Evolutionary conservation across 1,284 basidiomycete species (phyloP).

Genomic region (Gyrodon tennesseensis): DNA sequence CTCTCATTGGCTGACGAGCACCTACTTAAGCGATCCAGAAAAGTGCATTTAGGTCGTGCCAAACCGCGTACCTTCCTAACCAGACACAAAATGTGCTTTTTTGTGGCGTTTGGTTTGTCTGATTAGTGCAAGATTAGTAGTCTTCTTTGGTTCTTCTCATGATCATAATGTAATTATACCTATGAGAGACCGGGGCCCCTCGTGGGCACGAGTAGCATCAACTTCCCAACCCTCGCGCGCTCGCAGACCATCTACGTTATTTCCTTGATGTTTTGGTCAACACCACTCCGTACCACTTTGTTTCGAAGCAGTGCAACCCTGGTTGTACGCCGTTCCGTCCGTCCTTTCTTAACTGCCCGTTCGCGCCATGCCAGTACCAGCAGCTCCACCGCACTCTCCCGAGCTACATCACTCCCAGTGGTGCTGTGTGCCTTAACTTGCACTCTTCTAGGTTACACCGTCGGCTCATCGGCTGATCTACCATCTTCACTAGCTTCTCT

Average conservation of each 20-base stretch:
- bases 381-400: constrained; percentile 1
- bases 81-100: too few species aligned
- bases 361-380: constrained; percentile 26
- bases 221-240: neutral
- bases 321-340: constrained; percentile 1
- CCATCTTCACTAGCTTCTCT: constrained; percentile 19
- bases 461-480: constrained; percentile 25
- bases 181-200: neutral
- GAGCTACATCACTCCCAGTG: constrained; percentile 16
- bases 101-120: too few species aligned
- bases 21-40: too few species aligned
- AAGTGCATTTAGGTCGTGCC: too few species aligned
- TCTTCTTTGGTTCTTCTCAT: constrained; percentile 4
- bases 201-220: neutral
- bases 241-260: neutral
- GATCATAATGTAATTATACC: neutral
- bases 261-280: constrained; percentile 28
- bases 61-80: too few species aligned
- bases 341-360: constrained; percentile 4
- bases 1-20: too few species aligned
- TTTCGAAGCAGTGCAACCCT: constrained; percentile 1
- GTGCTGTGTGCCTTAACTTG: constrained; percentile 36
- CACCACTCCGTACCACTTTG: constrained; percentile 14
- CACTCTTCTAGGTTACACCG: constrained; percentile 34
- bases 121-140: too few species aligned